phyloP scores from a whole-genome alignment of 2,329 filamentous ascomycete species.

The Fusarium verticillioides region DNA sequence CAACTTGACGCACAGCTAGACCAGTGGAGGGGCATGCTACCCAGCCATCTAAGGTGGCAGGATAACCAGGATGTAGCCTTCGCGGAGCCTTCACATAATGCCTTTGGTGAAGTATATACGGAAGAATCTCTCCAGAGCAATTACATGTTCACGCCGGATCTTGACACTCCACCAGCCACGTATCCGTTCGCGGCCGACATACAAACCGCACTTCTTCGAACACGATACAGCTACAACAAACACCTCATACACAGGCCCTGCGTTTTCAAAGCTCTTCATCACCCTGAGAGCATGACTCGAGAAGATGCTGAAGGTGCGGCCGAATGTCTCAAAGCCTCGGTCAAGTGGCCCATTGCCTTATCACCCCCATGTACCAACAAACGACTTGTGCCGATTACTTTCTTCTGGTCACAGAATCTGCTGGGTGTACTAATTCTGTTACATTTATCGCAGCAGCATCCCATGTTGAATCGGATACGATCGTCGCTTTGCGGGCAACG shows the following conservation, averaged over 20 bases:
- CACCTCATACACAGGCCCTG: slow-evolving; percentile 68
- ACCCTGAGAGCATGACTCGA: slow-evolving; percentile 62
- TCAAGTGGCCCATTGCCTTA: slow-evolving; percentile 70
- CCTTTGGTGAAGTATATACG: slow-evolving; percentile 34
- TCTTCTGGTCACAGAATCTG: slow-evolving; percentile 72
- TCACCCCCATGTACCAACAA: slow-evolving; percentile 67
- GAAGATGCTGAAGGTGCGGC: slow-evolving; percentile 67
- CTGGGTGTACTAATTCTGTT: slow-evolving; percentile 68
- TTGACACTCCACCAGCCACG: slow-evolving; percentile 41
- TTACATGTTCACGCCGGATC: slow-evolving; percentile 41
- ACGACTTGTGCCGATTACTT: slow-evolving; percentile 66
- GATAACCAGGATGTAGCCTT: slow-evolving; percentile 57
- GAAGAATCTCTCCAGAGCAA: slow-evolving; percentile 33
- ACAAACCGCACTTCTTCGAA: slow-evolving; percentile 66
- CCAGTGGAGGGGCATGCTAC: slow-evolving; percentile 68
- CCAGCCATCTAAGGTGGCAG: slow-evolving; percentile 65
- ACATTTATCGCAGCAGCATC: slow-evolving; percentile 63
- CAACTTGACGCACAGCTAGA: slow-evolving; percentile 65
- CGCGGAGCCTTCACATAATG: slow-evolving; percentile 31
- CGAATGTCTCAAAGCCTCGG: slow-evolving; percentile 65
- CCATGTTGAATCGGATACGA: slow-evolving; percentile 61
- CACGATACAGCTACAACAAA: slow-evolving; percentile 68
- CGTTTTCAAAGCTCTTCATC: slow-evolving; percentile 69
- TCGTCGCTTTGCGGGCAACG: slow-evolving; percentile 57
- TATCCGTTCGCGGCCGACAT: slow-evolving; percentile 66